A percentile compares a stretch with the other conserved stretches of the same genome.
Conservation (phyloP, 495 filamentous ascomycete genomes). For the Geoglossum glabrum region DNA sequence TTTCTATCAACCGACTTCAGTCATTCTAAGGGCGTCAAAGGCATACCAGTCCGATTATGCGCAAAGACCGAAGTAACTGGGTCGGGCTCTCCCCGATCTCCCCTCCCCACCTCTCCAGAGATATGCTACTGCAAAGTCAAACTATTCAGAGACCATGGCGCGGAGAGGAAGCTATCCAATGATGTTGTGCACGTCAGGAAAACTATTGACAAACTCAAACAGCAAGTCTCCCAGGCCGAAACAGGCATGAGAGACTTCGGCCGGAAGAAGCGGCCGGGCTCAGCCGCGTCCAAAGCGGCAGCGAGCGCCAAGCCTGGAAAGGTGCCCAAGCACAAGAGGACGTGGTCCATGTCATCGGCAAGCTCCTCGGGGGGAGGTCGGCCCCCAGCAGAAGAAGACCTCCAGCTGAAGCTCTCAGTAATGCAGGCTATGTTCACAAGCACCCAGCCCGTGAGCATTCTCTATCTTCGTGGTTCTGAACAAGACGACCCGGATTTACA, state of each 20-base stretch:
- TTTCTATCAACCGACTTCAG: conserved; percentile 97
- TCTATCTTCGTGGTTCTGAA: conserved; percentile 67
- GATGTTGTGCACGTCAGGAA: conserved; percentile 87
- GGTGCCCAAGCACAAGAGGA: conserved; percentile 72
- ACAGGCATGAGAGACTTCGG: conserved; percentile 73
- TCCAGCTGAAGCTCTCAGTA: conserved; percentile 62
- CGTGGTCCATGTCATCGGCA: conserved; percentile 88
- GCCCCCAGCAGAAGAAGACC: conserved; percentile 62
- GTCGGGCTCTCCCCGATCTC: conserved; percentile 20
- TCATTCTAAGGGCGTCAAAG: conserved; percentile 94
- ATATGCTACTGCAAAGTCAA: conserved; percentile 91
- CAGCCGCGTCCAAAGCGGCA: conserved; percentile 26
- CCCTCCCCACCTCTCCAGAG: conserved; percentile 31
- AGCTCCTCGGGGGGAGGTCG: conserved; percentile 43
- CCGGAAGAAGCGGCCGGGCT: conserved; percentile 62
- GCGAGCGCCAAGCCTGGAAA: conserved; percentile 44
- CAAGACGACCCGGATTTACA: conserved; percentile 75
- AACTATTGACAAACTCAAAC: conserved; percentile 81
- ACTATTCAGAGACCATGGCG: conserved; percentile 89
- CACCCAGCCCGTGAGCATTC: conserved; percentile 62
- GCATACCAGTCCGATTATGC: conserved; percentile 80
- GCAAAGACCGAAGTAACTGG: conserved; percentile 54
- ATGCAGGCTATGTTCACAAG: conserved; percentile 95
- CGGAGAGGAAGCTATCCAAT: conserved; percentile 85
- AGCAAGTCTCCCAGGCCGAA: conserved; percentile 76